These are phyloP conservation scores for Nymphaea thermarum DNA, from an alignment of 164 flowering plant species.

Conservation along the genomic window DNA sequence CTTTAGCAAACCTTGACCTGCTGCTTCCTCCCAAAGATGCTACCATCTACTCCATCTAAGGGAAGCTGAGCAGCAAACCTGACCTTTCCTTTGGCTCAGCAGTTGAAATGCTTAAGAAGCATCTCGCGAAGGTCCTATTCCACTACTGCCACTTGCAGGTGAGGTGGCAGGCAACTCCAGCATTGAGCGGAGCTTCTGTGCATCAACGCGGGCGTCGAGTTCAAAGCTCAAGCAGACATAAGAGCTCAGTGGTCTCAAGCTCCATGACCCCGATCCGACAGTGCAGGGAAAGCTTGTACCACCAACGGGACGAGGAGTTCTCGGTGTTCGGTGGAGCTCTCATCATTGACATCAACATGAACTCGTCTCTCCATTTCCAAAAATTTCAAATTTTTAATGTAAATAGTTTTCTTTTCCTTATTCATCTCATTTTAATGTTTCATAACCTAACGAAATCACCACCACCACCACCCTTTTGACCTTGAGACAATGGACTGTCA, in stretches of 20 bases:
- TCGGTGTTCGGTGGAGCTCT: constrained; percentile 19
- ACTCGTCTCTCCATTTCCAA: too few relatives aligned
- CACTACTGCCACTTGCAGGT: constrained; percentile 23
- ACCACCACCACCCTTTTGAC: too few relatives aligned
- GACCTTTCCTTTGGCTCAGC: too few relatives aligned
- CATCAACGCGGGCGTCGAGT: constrained; percentile 35
- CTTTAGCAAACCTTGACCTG: constrained; percentile 37
- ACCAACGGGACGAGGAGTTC: constrained; percentile 21
- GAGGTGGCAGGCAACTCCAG: constrained; percentile 17
- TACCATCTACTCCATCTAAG: constrained; percentile 31
- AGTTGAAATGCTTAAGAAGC: too few relatives aligned
- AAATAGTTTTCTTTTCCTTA: neutral
- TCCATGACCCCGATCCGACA: constrained; percentile 28
- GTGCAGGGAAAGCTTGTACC: constrained; percentile 38
- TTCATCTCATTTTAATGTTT: too few relatives aligned
- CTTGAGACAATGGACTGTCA: too few relatives aligned
- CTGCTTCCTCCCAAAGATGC: constrained; percentile 31
- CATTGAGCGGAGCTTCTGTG: constrained; percentile 28
- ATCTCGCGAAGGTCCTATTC: constrained; percentile 16
- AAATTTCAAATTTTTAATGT: neutral
- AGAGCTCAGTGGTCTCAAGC: constrained; percentile 17
- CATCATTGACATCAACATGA: neutral
- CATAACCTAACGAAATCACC: too few relatives aligned
- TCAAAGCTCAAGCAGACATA: constrained; percentile 30
- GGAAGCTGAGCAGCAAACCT: neutral